These are phyloP conservation scores for Candida tibetensis DNA, from an alignment of 805 yeast genomes.

Conservation along the genomic window DNA sequence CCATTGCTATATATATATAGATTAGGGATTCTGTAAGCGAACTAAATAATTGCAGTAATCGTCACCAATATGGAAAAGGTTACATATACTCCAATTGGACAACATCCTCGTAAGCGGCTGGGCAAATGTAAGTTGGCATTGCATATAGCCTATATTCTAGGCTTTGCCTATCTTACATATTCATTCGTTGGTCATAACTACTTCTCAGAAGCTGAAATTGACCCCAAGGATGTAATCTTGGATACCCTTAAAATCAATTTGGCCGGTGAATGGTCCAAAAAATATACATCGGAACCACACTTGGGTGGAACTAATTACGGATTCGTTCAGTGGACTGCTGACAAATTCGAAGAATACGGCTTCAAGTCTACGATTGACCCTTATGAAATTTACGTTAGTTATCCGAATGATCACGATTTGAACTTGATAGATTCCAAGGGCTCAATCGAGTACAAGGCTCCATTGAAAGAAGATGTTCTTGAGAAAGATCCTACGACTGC, in stretches of 20 bases:
- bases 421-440: slow-evolving; percentile 28
- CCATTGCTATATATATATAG: too few species aligned
- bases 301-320: slow-evolving; percentile 45
- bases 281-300: slow-evolving; percentile 42
- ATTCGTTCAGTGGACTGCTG: slow-evolving; percentile 48
- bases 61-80: background rate
- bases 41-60: too few species aligned
- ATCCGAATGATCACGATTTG: slow-evolving; percentile 47
- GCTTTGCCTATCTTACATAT: too few species aligned
- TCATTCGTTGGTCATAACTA: too few species aligned
- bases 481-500: slow-evolving; percentile 39
- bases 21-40: too few species aligned
- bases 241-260: slow-evolving; percentile 33
- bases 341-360: slow-evolving; percentile 50
- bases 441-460: slow-evolving; percentile 45
- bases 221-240: slow-evolving; percentile 18
- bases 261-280: slow-evolving; percentile 43
- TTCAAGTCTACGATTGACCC: slow-evolving; percentile 44
- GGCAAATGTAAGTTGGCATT: too few species aligned
- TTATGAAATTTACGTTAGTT: slow-evolving; percentile 55
- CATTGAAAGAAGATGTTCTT: slow-evolving; percentile 48
- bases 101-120: too few species aligned
- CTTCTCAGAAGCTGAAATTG: background rate
- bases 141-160: too few species aligned
- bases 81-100: background rate